phyloP scores from a whole-genome alignment of 2,329 filamentous ascomycete species.

The Proliferodiscus dingleyae region DNA sequence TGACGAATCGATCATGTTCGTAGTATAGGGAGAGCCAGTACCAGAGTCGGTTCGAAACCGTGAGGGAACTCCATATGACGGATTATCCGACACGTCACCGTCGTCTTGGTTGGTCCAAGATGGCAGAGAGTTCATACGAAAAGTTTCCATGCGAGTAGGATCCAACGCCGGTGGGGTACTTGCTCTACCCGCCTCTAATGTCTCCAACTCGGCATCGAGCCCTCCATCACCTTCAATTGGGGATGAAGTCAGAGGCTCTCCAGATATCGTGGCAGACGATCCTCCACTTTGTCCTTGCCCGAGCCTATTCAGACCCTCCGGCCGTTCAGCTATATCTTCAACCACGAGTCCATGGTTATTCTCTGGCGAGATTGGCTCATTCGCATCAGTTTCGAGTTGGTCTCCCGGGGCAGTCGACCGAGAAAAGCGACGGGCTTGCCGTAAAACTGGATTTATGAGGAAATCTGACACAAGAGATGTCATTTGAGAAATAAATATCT shows the following conservation, averaged over 20 bases:
- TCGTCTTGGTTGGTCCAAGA: constrained; percentile 19
- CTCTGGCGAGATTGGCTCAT: constrained; percentile 10
- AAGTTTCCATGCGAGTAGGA: constrained; percentile 7
- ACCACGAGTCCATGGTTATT: constrained; percentile 20
- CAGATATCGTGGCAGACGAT: constrained; percentile 13
- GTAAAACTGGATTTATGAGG: constrained; percentile 60
- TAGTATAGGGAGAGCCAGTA: constrained; percentile 12
- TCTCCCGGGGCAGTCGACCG: constrained; percentile 33
- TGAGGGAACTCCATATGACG: constrained; percentile 21
- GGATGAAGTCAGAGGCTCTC: constrained; percentile 18
- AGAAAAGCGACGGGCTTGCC: constrained; percentile 61
- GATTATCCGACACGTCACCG: constrained; percentile 26
- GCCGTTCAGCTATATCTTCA: constrained; percentile 22
- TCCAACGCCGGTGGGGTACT: constrained; percentile 9
- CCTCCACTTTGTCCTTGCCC: not conserved
- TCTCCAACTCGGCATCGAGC: constrained; percentile 21
- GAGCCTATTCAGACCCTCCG: constrained; percentile 10
- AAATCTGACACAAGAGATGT: constrained; percentile 60
- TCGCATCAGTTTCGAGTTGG: constrained; percentile 31
- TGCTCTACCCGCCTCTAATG: constrained; percentile 10
- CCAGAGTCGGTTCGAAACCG: constrained; percentile 22
- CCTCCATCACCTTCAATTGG: constrained; percentile 24
- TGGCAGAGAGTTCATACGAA: constrained; percentile 15
- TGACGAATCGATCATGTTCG: constrained; percentile 8
- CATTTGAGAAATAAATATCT: constrained; percentile 40